phyloP scores from a whole-genome alignment of 129 eudicot genomes.

The Ambrosia artemisiifolia region DNA sequence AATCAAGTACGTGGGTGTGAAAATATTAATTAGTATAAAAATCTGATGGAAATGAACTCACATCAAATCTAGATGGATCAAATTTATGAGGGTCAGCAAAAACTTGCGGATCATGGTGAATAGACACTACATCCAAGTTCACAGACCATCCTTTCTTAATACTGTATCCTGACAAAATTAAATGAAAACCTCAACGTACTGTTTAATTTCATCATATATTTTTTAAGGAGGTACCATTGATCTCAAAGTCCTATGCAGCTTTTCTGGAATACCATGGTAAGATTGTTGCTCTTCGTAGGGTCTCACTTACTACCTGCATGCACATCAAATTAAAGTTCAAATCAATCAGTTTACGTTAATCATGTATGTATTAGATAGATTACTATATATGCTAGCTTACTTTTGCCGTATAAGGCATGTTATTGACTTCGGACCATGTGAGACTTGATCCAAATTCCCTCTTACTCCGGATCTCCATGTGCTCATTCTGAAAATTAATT shows the following conservation, averaged over 20 bases:
- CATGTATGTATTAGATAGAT: background rate
- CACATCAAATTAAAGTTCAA: background rate
- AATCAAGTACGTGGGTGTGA: background rate
- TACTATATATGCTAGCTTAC: constrained; percentile 36
- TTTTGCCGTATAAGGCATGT: constrained; percentile 74
- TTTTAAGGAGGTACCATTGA: constrained; percentile 36
- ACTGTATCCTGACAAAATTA: constrained; percentile 41
- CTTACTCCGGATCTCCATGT: constrained; percentile 45
- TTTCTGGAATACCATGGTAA: constrained; percentile 88
- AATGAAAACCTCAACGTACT: background rate
- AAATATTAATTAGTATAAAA: too few species aligned
- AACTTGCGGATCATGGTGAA: constrained; percentile 72
- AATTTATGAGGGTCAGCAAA: constrained; percentile 60
- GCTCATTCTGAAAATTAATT: constrained; percentile 62
- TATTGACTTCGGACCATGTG: constrained; percentile 78
- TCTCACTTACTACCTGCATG: constrained; percentile 68
- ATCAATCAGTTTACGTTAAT: background rate
- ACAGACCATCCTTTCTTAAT: constrained; percentile 76
- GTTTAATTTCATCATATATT: too few species aligned
- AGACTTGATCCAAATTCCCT: constrained; percentile 52
- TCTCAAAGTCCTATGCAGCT: constrained; percentile 81
- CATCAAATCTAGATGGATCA: constrained; percentile 76
- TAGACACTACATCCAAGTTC: constrained; percentile 82
- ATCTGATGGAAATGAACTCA: constrained; percentile 36
- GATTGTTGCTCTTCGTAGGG: constrained; percentile 70